Evolutionary conservation across 495 filamentous ascomycete genomes (phyloP).

Genomic region (Aspergillus sclerotiicarbonarius): DNA sequence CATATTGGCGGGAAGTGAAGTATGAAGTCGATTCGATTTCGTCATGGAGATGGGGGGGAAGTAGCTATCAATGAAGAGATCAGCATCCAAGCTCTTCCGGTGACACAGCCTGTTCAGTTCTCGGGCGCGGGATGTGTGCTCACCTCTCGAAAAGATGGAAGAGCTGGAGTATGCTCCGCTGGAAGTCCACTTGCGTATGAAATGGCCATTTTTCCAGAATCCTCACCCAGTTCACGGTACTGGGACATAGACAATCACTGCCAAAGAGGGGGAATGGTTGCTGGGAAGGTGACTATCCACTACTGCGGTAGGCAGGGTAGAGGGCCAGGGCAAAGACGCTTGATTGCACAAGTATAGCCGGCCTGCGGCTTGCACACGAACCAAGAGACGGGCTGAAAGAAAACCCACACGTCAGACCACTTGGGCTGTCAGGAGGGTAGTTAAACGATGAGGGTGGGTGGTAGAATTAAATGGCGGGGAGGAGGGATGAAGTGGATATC

Average conservation of each 20-base stretch:
- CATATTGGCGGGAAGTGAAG: slow-evolving; percentile 31
- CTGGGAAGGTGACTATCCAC: neutral
- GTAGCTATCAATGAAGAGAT: slow-evolving; percentile 29
- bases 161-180: slow-evolving; percentile 37
- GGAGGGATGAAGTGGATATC: slow-evolving; percentile 4
- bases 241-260: slow-evolving; percentile 38
- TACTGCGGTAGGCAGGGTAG: slow-evolving; percentile 6
- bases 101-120: neutral
- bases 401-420: neutral
- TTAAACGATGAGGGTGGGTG: neutral
- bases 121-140: slow-evolving; percentile 10
- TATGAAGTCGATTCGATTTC: slow-evolving; percentile 48
- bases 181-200: slow-evolving; percentile 41
- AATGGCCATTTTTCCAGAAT: slow-evolving; percentile 44
- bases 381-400: neutral
- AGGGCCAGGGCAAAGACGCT: neutral
- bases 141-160: slow-evolving; percentile 49
- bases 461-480: slow-evolving; percentile 4
- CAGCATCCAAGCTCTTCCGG: slow-evolving; percentile 6
- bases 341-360: slow-evolving; percentile 19
- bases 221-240: slow-evolving; percentile 36
- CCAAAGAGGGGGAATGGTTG: neutral
- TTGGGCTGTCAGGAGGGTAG: neutral
- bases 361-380: slow-evolving; percentile 22
- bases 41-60: slow-evolving; percentile 47